Percentiles rank a stretch among this genome's conserved stretches.
Evolutionary conservation across 208 protist species (phyloP).

Genomic region (Entamoeba histolytica): DNA sequence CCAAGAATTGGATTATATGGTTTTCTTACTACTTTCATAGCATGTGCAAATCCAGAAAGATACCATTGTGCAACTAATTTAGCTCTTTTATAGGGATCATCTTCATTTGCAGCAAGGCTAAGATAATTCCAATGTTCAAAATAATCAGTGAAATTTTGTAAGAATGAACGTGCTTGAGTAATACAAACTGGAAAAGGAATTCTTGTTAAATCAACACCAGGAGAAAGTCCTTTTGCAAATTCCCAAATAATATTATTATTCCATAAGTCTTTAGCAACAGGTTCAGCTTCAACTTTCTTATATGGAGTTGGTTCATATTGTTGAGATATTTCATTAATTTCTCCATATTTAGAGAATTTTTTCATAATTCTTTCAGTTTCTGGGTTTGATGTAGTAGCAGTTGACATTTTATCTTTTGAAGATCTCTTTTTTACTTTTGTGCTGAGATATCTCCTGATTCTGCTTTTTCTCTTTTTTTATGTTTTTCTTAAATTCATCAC

Average conservation of each 20-base stretch:
- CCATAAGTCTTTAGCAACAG: background rate
- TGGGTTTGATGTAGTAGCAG: background rate
- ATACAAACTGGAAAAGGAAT: conserved; percentile 49
- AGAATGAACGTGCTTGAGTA: conserved; percentile 56
- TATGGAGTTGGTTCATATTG: background rate
- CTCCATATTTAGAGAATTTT: background rate
- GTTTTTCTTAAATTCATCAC: no score
- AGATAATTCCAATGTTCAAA: conserved; percentile 30
- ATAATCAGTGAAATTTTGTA: conserved; percentile 56
- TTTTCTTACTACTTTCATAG: conserved; percentile 51
- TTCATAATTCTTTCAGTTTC: background rate
- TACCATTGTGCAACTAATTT: conserved; percentile 38
- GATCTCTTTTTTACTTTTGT: no score
- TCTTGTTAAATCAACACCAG: background rate
- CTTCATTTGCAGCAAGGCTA: background rate
- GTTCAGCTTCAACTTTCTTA: background rate
- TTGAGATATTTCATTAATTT: background rate
- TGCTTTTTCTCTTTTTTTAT: no score
- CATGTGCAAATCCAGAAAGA: conserved; percentile 48
- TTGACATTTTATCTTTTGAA: background rate
- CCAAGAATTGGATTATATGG: conserved; percentile 63
- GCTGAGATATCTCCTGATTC: no score
- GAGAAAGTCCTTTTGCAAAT: background rate
- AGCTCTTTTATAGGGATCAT: conserved; percentile 20
- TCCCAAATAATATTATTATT: conserved; percentile 1